These are phyloP conservation scores for Drosera capensis DNA, from an alignment of 148 eudicot species.

Conservation along the genomic window DNA sequence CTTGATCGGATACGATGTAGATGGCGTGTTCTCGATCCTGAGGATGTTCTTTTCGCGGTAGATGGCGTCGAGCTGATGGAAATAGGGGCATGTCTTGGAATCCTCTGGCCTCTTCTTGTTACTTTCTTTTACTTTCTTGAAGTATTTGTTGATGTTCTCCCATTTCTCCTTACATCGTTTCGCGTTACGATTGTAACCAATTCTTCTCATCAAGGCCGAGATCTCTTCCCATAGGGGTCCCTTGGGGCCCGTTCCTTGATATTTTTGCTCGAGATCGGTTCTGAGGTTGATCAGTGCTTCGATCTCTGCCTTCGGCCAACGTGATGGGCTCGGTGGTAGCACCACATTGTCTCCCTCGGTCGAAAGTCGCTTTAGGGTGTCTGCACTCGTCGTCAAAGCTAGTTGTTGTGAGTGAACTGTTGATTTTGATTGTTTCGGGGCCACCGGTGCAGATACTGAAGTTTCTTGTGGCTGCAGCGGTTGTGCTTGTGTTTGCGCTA, in stretches of 20 bases:
- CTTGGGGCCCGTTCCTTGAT: slow-evolving; percentile 35
- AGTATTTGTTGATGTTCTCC: slow-evolving; percentile 52
- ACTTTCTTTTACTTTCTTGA: slow-evolving; percentile 39
- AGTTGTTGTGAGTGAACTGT: neutral
- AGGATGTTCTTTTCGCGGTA: slow-evolving; percentile 15
- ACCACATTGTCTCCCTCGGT: slow-evolving; percentile 12
- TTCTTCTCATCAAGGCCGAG: slow-evolving; percentile 2
- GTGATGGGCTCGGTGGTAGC: slow-evolving; percentile 28
- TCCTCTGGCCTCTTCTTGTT: slow-evolving; percentile 38
- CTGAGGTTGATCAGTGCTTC: slow-evolving; percentile 51
- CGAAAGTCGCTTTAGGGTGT: slow-evolving; percentile 5
- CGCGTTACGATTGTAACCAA: slow-evolving; percentile 16
- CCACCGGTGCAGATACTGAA: neutral
- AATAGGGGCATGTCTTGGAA: slow-evolving; percentile 37
- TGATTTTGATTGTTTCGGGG: neutral
- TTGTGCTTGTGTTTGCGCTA: slow-evolving; percentile 9
- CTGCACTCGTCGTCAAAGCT: slow-evolving; percentile 2
- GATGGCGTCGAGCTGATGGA: slow-evolving; percentile 29
- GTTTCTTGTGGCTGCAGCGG: slow-evolving; percentile 7
- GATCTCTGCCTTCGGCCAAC: slow-evolving; percentile 79
- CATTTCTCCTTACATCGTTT: slow-evolving; percentile 52
- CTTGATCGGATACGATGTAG: no score
- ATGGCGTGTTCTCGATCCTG: neutral
- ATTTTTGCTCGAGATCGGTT: slow-evolving; percentile 47
- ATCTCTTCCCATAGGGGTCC: slow-evolving; percentile 8